Evolutionary conservation across 805 yeast genomes (phyloP), one percentile per base, ranked within the genome.

Genomic region (Yamadazyma paraphyllophila): DNA sequence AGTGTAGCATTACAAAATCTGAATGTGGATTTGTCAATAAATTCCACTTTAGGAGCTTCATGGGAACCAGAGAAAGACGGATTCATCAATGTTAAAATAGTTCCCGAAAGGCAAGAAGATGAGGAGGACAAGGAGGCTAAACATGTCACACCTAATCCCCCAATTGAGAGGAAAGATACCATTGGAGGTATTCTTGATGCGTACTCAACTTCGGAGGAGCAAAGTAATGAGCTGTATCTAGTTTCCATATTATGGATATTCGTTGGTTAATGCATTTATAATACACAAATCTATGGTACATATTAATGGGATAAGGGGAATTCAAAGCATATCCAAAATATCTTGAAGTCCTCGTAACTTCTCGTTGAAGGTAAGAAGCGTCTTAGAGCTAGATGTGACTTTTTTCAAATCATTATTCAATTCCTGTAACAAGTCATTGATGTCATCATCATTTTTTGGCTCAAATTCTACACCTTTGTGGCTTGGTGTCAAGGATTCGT

Each of bases 31-130:
- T 45, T 62, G 35, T 39, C 39, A 9, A 51, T 74, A 14, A 51
- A 62, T 2, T 63, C 74, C 8, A 60, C 69, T 4, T 65, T 79
- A 39, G 84, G 83, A 9, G 75, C 83, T 0, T 63, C 74, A 4
- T 82, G 87, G 86, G 81, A 81, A 50, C 56, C 66, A 7, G 61
- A 65, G 10, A 78, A 69, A 38, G 89, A 83, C 59, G 88, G 87
- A 2, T 62, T 12, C 17, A 40, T 45, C 15, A 31, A 7, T 29
- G 61, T 74, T 10, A 68, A 68, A 17, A 45, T 75, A 15, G 63
- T 63, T n/a, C 11, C 24, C 6, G 24, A 20, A 20, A 20, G 6
- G 24, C 24, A 20, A 20, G 6, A 20, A 20, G 24, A 20, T 5
- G 20, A 20, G 3, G 31, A 7, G 10, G 13, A 11, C 10, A 39